These are phyloP conservation scores for Talaromyces stipitatus DNA, from an alignment of 495 filamentous ascomycete genomes.

Conservation along the genomic window DNA sequence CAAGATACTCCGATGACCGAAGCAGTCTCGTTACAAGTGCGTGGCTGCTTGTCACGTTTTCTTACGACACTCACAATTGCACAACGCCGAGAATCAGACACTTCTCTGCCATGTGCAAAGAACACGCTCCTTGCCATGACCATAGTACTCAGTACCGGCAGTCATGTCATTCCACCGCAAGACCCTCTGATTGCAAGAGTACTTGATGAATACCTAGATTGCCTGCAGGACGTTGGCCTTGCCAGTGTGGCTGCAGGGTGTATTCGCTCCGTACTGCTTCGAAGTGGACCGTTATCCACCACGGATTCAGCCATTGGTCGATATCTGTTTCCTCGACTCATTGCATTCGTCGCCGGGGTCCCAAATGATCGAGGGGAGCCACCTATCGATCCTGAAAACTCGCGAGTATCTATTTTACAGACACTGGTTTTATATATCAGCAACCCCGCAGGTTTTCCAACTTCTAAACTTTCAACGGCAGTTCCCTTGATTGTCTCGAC, in stretches of 20 bases:
- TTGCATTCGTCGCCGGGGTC: slow-evolving; percentile 63
- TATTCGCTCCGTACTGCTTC: slow-evolving; percentile 71
- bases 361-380: slow-evolving; percentile 42
- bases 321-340: slow-evolving; percentile 66
- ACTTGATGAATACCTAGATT: slow-evolving; percentile 73
- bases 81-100: slow-evolving; percentile 75
- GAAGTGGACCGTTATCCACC: slow-evolving; percentile 51
- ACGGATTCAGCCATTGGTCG: slow-evolving; percentile 68
- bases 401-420: slow-evolving; percentile 59
- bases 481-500: slow-evolving; percentile 71
- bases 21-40: slow-evolving; percentile 46
- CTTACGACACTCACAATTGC: slow-evolving; percentile 72
- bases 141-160: slow-evolving; percentile 76
- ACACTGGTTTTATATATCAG: slow-evolving; percentile 63
- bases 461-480: slow-evolving; percentile 46
- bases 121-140: slow-evolving; percentile 84
- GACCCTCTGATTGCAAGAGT: slow-evolving; percentile 64
- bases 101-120: slow-evolving; percentile 79
- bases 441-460: slow-evolving; percentile 38
- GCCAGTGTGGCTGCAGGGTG: slow-evolving; percentile 86
- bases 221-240: slow-evolving; percentile 67
- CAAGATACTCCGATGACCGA: slow-evolving; percentile 17
- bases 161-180: slow-evolving; percentile 59
- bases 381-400: slow-evolving; percentile 66
- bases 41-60: slow-evolving; percentile 71